These are phyloP conservation scores for Mycena metata DNA, from an alignment of 768 basidiomycete species.

Conservation along the genomic window DNA sequence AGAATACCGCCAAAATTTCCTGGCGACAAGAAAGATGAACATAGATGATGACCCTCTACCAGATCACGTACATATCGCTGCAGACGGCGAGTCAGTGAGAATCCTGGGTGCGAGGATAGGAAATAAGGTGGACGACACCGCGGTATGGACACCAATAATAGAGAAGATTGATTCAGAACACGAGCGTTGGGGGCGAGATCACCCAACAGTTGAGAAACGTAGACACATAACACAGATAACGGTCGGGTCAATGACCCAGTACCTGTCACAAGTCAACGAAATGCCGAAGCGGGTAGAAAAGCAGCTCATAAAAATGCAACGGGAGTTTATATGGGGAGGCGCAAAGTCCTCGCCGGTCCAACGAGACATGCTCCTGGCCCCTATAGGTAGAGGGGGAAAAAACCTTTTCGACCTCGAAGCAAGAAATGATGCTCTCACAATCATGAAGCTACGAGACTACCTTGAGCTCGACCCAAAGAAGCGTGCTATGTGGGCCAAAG, in stretches of 20 bases:
- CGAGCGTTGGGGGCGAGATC: neutral
- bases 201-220: neutral
- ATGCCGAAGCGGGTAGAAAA: no score
- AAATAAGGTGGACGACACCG: neutral
- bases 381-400: no score
- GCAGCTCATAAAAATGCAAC: no score
- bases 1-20: neutral
- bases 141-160: neutral
- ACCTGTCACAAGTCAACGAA: no score
- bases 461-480: no score
- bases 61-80: neutral
- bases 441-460: no score
- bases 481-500: no score
- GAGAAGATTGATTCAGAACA: neutral
- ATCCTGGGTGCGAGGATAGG: constrained; percentile 8
- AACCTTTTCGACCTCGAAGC: no score
- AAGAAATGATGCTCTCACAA: no score
- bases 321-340: no score
- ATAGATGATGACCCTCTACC: neutral
- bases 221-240: constrained; percentile 43
- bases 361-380: no score
- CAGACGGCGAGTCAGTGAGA: neutral
- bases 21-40: neutral
- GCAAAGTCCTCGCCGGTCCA: constrained; percentile 28
- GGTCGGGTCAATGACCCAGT: constrained; percentile 33